Conservation (phyloP, 148 eudicot species). For the Fallopia convolvulus region DNA sequence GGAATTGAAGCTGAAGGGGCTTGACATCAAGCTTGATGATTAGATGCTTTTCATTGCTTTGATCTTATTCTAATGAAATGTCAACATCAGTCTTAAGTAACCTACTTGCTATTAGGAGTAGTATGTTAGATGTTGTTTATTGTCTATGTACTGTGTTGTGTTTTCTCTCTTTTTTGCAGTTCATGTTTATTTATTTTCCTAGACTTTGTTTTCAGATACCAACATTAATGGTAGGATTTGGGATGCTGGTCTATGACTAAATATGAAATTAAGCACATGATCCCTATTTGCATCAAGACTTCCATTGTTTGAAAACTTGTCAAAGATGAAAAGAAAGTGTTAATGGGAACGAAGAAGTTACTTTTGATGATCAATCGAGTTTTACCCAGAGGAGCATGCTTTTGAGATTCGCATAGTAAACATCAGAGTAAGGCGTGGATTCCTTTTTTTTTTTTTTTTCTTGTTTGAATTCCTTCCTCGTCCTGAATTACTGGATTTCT, state of each 20-base stretch:
- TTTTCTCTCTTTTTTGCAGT: background rate
- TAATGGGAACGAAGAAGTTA: too few relatives aligned
- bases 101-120: background rate
- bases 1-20: slow-evolving; percentile 39
- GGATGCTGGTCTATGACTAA: background rate
- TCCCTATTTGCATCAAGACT: background rate
- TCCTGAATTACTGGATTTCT: too few relatives aligned
- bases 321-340: background rate
- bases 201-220: background rate
- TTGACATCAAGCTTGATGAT: slow-evolving; percentile 34
- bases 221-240: background rate
- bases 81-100: background rate
- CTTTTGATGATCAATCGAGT: too few relatives aligned
- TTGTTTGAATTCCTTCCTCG: too few relatives aligned
- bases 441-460: too few relatives aligned
- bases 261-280: too few relatives aligned
- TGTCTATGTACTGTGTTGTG: background rate
- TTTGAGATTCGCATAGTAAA: too few relatives aligned
- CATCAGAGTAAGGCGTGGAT: too few relatives aligned
- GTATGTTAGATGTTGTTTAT: slow-evolving; percentile 1
- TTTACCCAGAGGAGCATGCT: too few relatives aligned
- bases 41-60: slow-evolving; percentile 13
- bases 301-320: background rate
- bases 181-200: background rate
- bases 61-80: background rate